Evolutionary conservation across 495 filamentous ascomycete genomes (phyloP).

Genomic region (Annulohypoxylon moriforme): DNA sequence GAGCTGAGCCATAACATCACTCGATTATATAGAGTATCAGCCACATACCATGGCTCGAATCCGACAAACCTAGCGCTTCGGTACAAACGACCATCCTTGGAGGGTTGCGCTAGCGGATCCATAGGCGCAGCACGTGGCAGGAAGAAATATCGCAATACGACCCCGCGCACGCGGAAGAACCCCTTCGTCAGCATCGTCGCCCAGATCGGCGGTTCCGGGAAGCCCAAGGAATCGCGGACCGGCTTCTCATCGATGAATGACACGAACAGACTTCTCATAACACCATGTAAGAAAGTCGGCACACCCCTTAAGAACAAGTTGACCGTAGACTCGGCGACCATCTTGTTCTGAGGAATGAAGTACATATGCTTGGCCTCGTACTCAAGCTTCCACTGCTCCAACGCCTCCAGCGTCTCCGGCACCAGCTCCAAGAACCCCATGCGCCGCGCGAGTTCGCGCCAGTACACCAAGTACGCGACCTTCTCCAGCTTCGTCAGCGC

Average conservation of each 20-base stretch:
- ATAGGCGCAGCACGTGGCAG: conserved; percentile 63
- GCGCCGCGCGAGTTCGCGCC: conserved; percentile 54
- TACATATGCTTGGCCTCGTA: conserved; percentile 68
- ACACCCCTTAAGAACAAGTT: conserved; percentile 65
- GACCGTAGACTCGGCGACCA: conserved; percentile 66
- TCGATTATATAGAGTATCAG: conserved; percentile 65
- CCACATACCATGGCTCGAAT: conserved; percentile 69
- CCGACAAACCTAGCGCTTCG: conserved; percentile 53
- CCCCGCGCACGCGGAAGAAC: conserved; percentile 59
- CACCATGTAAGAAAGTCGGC: conserved; percentile 57
- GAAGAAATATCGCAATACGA: conserved; percentile 63
- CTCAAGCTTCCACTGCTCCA: conserved; percentile 60
- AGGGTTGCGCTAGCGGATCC: conserved; percentile 54
- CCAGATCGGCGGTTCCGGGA: conserved; percentile 51
- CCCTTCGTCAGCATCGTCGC: conserved; percentile 54
- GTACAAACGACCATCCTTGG: conserved; percentile 60
- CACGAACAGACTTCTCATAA: conserved; percentile 63
- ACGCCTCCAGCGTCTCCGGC: conserved; percentile 61
- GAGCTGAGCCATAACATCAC: conserved; percentile 61
- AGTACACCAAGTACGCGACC: conserved; percentile 55
- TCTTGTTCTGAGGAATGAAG: conserved; percentile 63
- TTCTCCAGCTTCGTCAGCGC: conserved; percentile 51
- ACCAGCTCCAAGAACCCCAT: conserved; percentile 51
- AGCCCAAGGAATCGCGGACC: conserved; percentile 66
- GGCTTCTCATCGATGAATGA: conserved; percentile 69